Evolutionary conservation across 352 stramenopile species (phyloP), one percentile per base, ranked within the genome.

Genomic region (Pythium oligandrum): DNA sequence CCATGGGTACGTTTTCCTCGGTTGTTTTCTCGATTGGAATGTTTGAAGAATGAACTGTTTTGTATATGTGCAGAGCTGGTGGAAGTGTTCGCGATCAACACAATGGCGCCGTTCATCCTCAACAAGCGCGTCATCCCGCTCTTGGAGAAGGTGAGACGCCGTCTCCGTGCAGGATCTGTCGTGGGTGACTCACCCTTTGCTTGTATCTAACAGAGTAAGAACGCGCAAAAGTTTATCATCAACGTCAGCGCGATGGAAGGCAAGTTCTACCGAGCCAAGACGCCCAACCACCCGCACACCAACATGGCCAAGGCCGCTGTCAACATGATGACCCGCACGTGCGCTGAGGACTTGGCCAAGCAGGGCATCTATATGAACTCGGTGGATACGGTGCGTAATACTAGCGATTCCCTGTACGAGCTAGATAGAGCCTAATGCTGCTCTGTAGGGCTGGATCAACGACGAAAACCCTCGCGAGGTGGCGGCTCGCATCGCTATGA

Each of bases 261-360:
- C 37, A 98, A 98, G 64, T 98, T 98, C 58, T 97, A 98, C 65
- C 70, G 94, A 30, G 94, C 77, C 63, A 98, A 98, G 71, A 95
- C 91, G 60, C 71, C 86, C 4, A 95, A 97, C 61, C 93, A 98
- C 59, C 91, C 93, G 30, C 93, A 98, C 62, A 98, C 94, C 9
- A 98, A 98, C 71, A 97, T 98, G 88, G 94, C 94, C 43, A 98
- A 98, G 65, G 91, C 92, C n/a, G 93, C 93, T 1, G 82, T 96
- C 40, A 98, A 98, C 65, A 98, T 98, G 94, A 92, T 98, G 62
- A 98, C 90, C 1, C 71, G 89, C 6, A 98, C 93, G 3, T 95
- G 78, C 12, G 86, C 88, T 0, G 86, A 95, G 54, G 90, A 98
- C 68, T 71, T 97, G 56, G 81, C 83, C 4, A 82, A 82, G 45